These are phyloP conservation scores for Suillus decipiens DNA, from an alignment of 768 basidiomycete genomes.

Conservation along the genomic window DNA sequence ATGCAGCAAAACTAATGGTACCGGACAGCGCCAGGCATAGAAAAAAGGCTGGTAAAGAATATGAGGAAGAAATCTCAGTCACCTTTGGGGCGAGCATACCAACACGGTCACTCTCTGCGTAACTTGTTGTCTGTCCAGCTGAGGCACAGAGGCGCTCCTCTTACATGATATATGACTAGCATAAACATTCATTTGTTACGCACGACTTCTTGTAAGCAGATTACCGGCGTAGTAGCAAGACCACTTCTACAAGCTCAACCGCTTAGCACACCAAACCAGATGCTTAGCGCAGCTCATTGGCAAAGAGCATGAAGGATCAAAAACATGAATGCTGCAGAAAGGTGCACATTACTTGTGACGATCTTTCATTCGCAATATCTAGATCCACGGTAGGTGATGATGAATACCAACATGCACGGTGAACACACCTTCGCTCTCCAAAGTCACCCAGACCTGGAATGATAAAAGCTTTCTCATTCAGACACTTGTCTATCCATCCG, in stretches of 20 bases:
- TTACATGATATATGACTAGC: background rate
- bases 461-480: slow-evolving; percentile 90
- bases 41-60: background rate
- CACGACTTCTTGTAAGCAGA: background rate
- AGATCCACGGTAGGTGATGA: background rate
- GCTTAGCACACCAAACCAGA: background rate
- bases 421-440: slow-evolving; percentile 76
- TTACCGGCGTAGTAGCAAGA: background rate
- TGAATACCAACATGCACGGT: background rate
- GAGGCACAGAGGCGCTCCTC: background rate
- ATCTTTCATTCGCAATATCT: slow-evolving; percentile 7
- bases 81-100: too few relatives aligned
- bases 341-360: background rate
- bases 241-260: background rate
- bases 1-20: background rate
- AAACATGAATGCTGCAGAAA: background rate
- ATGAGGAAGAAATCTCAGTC: background rate
- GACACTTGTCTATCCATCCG: slow-evolving; percentile 92
- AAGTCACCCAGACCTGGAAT: slow-evolving; percentile 98
- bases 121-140: background rate
- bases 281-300: background rate
- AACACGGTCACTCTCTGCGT: background rate
- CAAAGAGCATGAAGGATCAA: background rate
- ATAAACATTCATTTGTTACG: background rate
- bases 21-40: background rate